A percentile compares a stretch with the other conserved stretches of the same genome.
phyloP scores from a whole-genome alignment of 495 filamentous ascomycete species.

The Alectoria sarmentosa region DNA sequence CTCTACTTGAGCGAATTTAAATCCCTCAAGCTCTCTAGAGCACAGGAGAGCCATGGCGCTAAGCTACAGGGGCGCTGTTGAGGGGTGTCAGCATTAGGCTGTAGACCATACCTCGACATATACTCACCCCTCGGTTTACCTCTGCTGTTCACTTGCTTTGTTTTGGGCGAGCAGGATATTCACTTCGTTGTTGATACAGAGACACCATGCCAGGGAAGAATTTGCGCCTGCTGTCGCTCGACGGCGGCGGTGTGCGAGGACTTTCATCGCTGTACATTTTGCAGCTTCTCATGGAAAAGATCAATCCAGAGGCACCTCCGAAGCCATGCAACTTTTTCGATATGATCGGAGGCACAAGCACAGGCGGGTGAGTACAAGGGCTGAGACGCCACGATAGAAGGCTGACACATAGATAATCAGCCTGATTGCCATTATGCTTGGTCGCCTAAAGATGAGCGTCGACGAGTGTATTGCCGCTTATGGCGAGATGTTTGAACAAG shows the following conservation, averaged over 20 bases:
- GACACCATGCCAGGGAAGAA: slow-evolving; percentile 27
- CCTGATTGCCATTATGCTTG: slow-evolving; percentile 37
- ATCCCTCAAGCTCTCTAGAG: no score
- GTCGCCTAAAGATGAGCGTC: slow-evolving; percentile 40
- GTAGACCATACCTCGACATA: no score
- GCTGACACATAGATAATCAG: slow-evolving; percentile 17
- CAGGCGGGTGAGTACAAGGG: slow-evolving; percentile 36
- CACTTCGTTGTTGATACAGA: no score
- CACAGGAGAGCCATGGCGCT: no score
- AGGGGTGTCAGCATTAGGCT: no score
- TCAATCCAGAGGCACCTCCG: slow-evolving; percentile 36
- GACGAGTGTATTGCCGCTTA: slow-evolving; percentile 44
- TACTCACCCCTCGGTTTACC: no score
- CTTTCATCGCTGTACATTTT: slow-evolving; percentile 47
- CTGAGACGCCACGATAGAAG: not conserved
- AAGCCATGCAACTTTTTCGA: no score
- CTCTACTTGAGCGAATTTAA: no score
- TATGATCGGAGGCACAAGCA: slow-evolving; percentile 22
- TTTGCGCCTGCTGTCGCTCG: slow-evolving; percentile 39
- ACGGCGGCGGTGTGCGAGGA: slow-evolving; percentile 50
- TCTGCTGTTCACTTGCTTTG: no score
- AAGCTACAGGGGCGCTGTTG: no score
- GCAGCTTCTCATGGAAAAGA: slow-evolving; percentile 40
- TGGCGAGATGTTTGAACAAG: slow-evolving; percentile 28
- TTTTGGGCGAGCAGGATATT: no score